Conservation (phyloP, 495 filamentous ascomycete species). For the Bombardia bombarda region DNA sequence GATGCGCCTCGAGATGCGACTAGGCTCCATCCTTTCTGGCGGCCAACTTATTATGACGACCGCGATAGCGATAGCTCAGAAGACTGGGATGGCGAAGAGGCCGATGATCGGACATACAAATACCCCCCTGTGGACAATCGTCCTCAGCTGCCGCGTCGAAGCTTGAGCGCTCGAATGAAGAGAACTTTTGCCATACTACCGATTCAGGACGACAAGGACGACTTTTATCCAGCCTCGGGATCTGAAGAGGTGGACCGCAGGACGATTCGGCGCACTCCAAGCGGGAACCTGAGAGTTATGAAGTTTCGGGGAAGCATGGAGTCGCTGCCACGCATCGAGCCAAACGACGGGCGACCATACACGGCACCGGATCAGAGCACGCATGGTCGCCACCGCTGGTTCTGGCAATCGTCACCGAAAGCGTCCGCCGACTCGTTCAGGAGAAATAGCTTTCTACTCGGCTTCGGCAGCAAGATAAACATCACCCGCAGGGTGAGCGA, state of each 20-base stretch:
- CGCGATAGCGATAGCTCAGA: slow-evolving; percentile 44
- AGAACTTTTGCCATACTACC: slow-evolving; percentile 48
- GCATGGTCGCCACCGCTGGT: slow-evolving; percentile 9
- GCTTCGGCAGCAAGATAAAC: slow-evolving; percentile 32
- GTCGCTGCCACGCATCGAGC: slow-evolving; percentile 18
- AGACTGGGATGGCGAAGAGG: slow-evolving; percentile 26
- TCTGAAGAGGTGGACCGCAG: slow-evolving; percentile 36
- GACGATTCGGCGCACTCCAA: slow-evolving; percentile 41
- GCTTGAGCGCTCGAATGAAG: slow-evolving; percentile 37
- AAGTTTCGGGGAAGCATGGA: slow-evolving; percentile 35
- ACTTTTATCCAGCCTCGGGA: slow-evolving; percentile 25
- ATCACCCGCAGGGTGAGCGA: slow-evolving; percentile 51
- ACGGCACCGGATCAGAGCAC: slow-evolving; percentile 20
- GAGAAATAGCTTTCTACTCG: slow-evolving; percentile 19
- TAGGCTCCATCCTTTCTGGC: slow-evolving; percentile 75
- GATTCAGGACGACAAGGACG: slow-evolving; percentile 23
- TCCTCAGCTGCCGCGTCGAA: slow-evolving; percentile 38
- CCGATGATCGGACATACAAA: slow-evolving; percentile 22
- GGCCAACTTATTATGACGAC: slow-evolving; percentile 65
- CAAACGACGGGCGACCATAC: slow-evolving; percentile 18
- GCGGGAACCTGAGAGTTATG: slow-evolving; percentile 43
- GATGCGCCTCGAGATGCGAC: slow-evolving; percentile 40
- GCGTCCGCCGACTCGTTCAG: slow-evolving; percentile 1
- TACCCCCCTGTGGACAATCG: slow-evolving; percentile 38
- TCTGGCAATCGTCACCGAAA: slow-evolving; percentile 11